Evolutionary conservation across 176 grass and related monocot genomes (phyloP).

Genomic region (Ampelocalamus luodianensis): DNA sequence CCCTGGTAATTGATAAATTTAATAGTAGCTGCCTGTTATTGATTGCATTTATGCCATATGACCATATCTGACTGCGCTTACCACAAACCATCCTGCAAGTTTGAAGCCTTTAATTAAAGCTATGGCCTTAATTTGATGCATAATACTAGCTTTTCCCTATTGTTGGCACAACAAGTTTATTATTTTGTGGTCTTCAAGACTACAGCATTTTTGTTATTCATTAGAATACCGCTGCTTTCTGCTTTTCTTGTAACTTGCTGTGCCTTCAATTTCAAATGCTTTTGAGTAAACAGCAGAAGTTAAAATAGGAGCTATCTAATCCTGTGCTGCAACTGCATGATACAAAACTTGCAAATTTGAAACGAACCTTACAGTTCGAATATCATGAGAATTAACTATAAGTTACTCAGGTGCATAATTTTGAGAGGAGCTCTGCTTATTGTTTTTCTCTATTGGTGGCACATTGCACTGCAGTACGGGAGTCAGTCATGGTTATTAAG

Average conservation of each 20-base stretch:
- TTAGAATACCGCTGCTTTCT: neutral
- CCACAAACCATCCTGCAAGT: constrained; percentile 21
- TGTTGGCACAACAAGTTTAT: neutral
- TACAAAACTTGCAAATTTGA: neutral
- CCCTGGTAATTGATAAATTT: constrained; percentile 65
- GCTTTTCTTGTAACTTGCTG: neutral
- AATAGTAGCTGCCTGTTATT: neutral
- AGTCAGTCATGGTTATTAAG: no score
- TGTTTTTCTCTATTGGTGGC: neutral
- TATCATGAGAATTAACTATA: neutral
- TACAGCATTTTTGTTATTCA: neutral
- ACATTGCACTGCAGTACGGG: neutral
- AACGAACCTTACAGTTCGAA: neutral
- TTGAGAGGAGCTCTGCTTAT: neutral
- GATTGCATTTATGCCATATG: neutral
- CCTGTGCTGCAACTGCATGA: constrained; percentile 18
- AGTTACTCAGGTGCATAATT: neutral
- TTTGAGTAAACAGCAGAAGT: neutral
- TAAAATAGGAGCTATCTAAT: neutral
- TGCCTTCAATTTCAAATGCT: constrained; percentile 5
- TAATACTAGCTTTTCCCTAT: neutral
- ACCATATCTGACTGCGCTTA: neutral
- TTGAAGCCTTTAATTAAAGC: constrained; percentile 5
- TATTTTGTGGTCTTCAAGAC: neutral
- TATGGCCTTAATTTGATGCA: constrained; percentile 16